A percentile compares a stretch with the other conserved stretches of the same genome.
These are phyloP conservation scores for Claviceps capensis DNA, from an alignment of 2,329 filamentous ascomycete species.

Conservation along the genomic window DNA sequence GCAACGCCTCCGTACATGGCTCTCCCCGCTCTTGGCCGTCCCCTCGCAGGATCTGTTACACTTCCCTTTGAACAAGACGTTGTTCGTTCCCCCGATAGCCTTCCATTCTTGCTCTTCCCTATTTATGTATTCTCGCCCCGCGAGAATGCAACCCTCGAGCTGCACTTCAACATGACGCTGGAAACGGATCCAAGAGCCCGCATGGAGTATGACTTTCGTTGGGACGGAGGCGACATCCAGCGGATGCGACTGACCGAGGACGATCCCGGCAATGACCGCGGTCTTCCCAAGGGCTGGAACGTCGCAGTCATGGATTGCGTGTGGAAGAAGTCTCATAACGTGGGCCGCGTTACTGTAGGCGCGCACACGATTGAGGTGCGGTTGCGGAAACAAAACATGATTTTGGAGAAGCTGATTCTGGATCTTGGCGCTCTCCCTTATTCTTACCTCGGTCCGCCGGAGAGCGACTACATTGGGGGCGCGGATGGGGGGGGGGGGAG, in stretches of 20 bases:
- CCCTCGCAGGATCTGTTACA: constrained; percentile 11
- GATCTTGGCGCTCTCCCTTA: constrained; percentile 18
- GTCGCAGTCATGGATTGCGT: constrained; percentile 33
- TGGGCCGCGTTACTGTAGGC: constrained; percentile 13
- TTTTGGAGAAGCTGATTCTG: constrained; percentile 23
- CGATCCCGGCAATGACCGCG: constrained; percentile 14
- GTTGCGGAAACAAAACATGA: constrained; percentile 19
- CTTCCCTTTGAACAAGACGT: constrained; percentile 8
- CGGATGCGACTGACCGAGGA: constrained; percentile 18
- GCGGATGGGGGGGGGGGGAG: not conserved
- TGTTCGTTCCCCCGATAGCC: constrained; percentile 7
- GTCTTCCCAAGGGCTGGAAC: constrained; percentile 33
- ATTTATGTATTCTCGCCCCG: constrained; percentile 17
- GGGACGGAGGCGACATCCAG: constrained; percentile 26
- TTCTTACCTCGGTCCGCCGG: constrained; percentile 23
- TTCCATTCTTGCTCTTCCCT: constrained; percentile 15
- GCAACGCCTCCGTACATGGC: constrained; percentile 13
- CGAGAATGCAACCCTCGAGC: constrained; percentile 13
- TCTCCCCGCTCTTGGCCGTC: constrained; percentile 18
- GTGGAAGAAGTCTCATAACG: constrained; percentile 29
- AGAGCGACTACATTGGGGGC: constrained; percentile 12
- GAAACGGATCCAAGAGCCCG: constrained; percentile 35
- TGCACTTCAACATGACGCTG: constrained; percentile 27
- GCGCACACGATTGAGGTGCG: constrained; percentile 17
- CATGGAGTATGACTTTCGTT: constrained; percentile 35